These are phyloP conservation scores for Entomortierella parvispora DNA, from an alignment of 192 early-diverging fungal species.

Conservation along the genomic window DNA sequence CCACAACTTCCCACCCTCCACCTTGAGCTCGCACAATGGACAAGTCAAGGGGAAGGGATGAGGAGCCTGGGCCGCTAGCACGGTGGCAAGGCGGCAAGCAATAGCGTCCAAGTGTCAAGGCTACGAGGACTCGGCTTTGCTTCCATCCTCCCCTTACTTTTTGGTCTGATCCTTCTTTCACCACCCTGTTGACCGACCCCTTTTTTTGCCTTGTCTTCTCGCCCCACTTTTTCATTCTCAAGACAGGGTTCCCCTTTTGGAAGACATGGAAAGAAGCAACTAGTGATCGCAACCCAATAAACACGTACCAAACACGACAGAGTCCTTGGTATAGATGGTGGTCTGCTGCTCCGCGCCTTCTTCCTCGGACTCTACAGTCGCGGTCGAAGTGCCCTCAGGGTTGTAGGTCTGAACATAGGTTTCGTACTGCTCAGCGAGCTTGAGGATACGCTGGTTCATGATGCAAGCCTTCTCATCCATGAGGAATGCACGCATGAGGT, in stretches of 20 bases:
- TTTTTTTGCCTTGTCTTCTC: too few relatives aligned
- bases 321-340: slow-evolving; percentile 50
- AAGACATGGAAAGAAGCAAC: background rate
- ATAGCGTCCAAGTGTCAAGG: too few relatives aligned
- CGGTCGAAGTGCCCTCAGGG: slow-evolving; percentile 46
- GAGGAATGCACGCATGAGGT: slow-evolving; percentile 64
- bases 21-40: too few relatives aligned
- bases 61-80: too few relatives aligned
- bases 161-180: background rate
- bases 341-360: slow-evolving; percentile 42
- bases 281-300: background rate
- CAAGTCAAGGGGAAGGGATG: too few relatives aligned
- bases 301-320: slow-evolving; percentile 48
- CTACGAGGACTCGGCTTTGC: too few relatives aligned
- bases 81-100: too few relatives aligned
- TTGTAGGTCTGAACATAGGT: slow-evolving; percentile 49
- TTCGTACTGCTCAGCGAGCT: slow-evolving; percentile 70
- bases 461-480: slow-evolving; percentile 69
- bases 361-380: slow-evolving; percentile 37
- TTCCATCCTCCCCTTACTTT: background rate
- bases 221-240: background rate
- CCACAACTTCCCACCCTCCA: too few relatives aligned
- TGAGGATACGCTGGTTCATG: slow-evolving; percentile 68
- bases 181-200: background rate
- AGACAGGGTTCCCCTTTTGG: background rate